Conservation (phyloP, 1,284 basidiomycete genomes). For the Uromyces viciae-fabae region DNA sequence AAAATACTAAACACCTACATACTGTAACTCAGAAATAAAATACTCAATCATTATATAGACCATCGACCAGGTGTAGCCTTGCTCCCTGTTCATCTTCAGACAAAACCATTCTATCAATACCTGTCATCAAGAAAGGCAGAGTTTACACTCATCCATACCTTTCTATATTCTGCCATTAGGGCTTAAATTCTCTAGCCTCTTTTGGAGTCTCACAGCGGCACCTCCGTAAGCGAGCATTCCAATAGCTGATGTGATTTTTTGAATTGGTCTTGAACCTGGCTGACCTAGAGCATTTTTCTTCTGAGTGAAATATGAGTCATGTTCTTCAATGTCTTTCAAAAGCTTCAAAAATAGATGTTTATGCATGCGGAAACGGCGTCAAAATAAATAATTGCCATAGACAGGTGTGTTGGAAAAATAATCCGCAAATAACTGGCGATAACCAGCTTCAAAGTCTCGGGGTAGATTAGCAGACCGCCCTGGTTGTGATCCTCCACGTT, state of each 20-base stretch:
- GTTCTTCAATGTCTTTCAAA: neutral
- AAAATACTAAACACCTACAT: no score
- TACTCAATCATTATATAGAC: no score
- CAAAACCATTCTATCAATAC: no score
- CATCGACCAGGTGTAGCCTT: no score
- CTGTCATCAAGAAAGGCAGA: no score
- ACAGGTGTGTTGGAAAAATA: neutral
- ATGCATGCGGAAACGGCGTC: neutral
- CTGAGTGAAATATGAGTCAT: neutral
- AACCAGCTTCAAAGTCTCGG: neutral
- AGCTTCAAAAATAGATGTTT: neutral
- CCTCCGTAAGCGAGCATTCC: slow-evolving; percentile 12
- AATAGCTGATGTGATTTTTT: neutral
- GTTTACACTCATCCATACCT: no score
- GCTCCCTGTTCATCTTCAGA: no score
- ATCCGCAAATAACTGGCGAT: neutral
- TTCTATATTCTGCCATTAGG: no score
- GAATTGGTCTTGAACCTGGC: neutral
- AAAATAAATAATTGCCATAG: neutral
- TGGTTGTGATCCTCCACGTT: neutral
- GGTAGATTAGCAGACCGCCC: neutral
- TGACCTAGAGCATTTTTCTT: neutral
- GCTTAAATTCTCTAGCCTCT: no score
- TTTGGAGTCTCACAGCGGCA: no score
- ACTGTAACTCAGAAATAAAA: no score